These are phyloP conservation scores for Scheffersomyces segobiensis DNA, from an alignment of 1,139 yeast species.

Conservation along the genomic window DNA sequence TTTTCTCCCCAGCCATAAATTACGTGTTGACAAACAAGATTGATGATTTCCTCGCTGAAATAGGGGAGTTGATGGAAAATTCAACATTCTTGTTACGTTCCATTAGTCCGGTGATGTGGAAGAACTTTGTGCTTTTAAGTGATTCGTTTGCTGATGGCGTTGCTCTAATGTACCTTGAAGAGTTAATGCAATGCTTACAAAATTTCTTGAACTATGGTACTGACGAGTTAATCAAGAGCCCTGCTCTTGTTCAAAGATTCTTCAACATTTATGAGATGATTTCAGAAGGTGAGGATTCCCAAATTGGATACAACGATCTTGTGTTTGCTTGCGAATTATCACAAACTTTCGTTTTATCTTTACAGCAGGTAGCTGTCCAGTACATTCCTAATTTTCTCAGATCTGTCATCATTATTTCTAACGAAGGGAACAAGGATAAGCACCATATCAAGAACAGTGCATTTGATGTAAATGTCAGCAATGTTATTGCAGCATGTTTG, in stretches of 20 bases:
- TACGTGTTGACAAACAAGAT: slow-evolving; percentile 62
- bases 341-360: slow-evolving; percentile 53
- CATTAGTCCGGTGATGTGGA: slow-evolving; percentile 80
- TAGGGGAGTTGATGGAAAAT: slow-evolving; percentile 82
- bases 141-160: slow-evolving; percentile 56
- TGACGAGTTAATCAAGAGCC: slow-evolving; percentile 40
- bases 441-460: slow-evolving; percentile 31
- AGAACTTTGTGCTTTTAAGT: slow-evolving; percentile 57
- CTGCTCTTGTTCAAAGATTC: slow-evolving; percentile 22
- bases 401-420: slow-evolving; percentile 20
- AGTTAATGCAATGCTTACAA: slow-evolving; percentile 71
- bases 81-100: slow-evolving; percentile 73
- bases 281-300: slow-evolving; percentile 35
- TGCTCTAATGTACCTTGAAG: slow-evolving; percentile 69
- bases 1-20: slow-evolving; percentile 71
- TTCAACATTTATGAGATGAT: slow-evolving; percentile 38
- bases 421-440: slow-evolving; percentile 9
- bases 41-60: slow-evolving; percentile 81
- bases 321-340: slow-evolving; percentile 53
- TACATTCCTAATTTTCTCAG: slow-evolving; percentile 44
- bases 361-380: slow-evolving; percentile 40
- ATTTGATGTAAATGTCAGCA: slow-evolving; percentile 58
- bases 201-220: slow-evolving; percentile 78
- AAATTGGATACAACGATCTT: slow-evolving; percentile 51
- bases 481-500: slow-evolving; percentile 67